phyloP scores from a whole-genome alignment of 2,329 filamentous ascomycete genomes.

The Beauveria medogensis region DNA sequence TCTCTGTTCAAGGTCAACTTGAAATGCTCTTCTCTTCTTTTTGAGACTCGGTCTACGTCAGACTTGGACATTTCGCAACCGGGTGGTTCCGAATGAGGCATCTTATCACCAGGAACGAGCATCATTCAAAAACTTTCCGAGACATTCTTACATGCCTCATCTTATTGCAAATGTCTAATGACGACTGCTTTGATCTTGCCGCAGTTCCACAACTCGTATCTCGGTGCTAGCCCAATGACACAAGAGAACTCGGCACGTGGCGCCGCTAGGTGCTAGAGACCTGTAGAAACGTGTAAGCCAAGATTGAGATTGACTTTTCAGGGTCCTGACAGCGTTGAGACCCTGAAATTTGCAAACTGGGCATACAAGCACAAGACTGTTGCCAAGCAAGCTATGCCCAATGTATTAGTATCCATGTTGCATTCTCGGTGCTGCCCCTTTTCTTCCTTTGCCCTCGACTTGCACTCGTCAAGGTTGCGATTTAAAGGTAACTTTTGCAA shows the following conservation, averaged over 20 bases:
- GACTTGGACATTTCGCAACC: too few species aligned
- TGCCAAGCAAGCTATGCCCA: too few species aligned
- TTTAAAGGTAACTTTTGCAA: too few species aligned
- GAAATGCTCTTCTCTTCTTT: too few species aligned
- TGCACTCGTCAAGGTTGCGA: too few species aligned
- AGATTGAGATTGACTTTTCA: neutral
- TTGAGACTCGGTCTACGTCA: too few species aligned
- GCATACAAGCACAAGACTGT: neutral
- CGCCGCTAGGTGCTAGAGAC: neutral
- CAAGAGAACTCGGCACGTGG: neutral
- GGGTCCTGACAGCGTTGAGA: neutral
- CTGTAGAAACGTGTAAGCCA: neutral
- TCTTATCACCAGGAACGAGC: too few species aligned
- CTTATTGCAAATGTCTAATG: neutral
- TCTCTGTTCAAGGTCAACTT: too few species aligned
- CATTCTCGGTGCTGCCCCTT: neutral
- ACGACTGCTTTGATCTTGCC: neutral
- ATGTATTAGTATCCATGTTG: too few species aligned
- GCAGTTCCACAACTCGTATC: neutral
- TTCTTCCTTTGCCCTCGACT: neutral
- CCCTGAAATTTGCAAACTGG: neutral
- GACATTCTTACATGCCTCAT: too few species aligned
- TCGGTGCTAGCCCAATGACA: neutral
- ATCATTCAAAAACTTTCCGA: too few species aligned
- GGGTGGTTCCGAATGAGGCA: too few species aligned